Base-by-base conservation (phyloP, 2,329 filamentous ascomycete genomes). In the Nothophaeocryptopus gaeumannii region DNA sequence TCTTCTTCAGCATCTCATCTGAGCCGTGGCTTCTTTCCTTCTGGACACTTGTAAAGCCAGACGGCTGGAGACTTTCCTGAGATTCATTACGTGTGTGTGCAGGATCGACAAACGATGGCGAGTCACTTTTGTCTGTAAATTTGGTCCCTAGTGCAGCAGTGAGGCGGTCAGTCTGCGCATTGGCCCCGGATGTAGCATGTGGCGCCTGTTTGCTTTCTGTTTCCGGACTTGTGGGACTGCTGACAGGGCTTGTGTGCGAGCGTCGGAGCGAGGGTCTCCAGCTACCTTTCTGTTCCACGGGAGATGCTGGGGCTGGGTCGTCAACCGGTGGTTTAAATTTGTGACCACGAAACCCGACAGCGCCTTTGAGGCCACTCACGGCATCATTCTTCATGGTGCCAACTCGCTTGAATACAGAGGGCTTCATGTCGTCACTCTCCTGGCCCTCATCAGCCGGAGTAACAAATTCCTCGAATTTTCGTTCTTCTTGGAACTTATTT, bases 281-380 rank as follows among this genome's bases (percentile, higher is more conserved):
- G 20, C 35, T 45, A 5, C 47, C 35, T 41, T 47, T 49, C 8
- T 59, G 58, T 16, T 65, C 61, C 4, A 56, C 48, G 8, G 60
- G 61, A 38, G 60, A 58, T 16, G 35, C 47, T 9, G 56, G 51
- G 16, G 48, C 45, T 32, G 47, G 36, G 7, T 65, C 65, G 16
- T 64, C 63, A 8, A 59, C 50, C 20, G 68, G 66, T 8, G 68
- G 67, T 50, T 68, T 71, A 1, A 66, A 63, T 10, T 66, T 74
- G 31, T 67, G 64, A 10, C 66, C 67, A 15, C 72, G 69, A 32
- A 74, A 63, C 31, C 88, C 88, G 32, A 96, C 86, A 2, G 84
- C 89, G 64, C 92, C 89, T 64, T 91, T 91, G 48, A 96, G 78
- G 0, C 90, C 89, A 48, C 86, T 89, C 39, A 86, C 84, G 39